Conservation (phyloP, 805 yeast genomes). For the Priceomyces haplophilus region DNA sequence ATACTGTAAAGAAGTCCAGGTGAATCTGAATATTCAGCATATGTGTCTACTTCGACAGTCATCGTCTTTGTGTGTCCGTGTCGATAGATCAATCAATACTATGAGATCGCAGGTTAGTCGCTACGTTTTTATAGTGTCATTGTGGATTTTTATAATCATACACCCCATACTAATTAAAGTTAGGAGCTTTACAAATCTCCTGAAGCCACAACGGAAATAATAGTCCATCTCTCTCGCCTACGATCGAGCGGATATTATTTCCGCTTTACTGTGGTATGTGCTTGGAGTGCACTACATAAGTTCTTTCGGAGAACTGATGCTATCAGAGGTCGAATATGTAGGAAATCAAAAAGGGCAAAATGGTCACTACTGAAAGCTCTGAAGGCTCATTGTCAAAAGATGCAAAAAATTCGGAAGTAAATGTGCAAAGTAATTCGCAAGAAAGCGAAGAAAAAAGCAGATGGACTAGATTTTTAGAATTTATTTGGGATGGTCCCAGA, state of each 20-base stretch:
- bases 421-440: not conserved
- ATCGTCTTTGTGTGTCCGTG: too few species aligned
- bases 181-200: not conserved
- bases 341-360: too few species aligned
- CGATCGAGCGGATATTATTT: not conserved
- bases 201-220: constrained; percentile 8
- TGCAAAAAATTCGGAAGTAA: too few species aligned
- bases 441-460: constrained; percentile 1
- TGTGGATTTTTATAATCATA: too few species aligned
- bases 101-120: too few species aligned
- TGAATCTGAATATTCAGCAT: constrained; percentile 5
- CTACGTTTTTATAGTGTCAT: too few species aligned
- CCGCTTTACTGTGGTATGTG: not conserved
- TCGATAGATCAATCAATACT: too few species aligned
- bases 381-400: too few species aligned
- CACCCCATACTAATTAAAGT: not conserved
- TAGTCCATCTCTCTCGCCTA: constrained; percentile 2
- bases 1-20: constrained; percentile 8
- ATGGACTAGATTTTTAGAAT: constrained; percentile 5
- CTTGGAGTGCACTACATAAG: too few species aligned
- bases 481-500: constrained; percentile 8
- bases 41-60: not conserved
- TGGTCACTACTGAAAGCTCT: too few species aligned
- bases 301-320: too few species aligned
- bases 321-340: too few species aligned